phyloP scores from a whole-genome alignment of 495 filamentous ascomycete genomes.

The Daldinia vernicosa region DNA sequence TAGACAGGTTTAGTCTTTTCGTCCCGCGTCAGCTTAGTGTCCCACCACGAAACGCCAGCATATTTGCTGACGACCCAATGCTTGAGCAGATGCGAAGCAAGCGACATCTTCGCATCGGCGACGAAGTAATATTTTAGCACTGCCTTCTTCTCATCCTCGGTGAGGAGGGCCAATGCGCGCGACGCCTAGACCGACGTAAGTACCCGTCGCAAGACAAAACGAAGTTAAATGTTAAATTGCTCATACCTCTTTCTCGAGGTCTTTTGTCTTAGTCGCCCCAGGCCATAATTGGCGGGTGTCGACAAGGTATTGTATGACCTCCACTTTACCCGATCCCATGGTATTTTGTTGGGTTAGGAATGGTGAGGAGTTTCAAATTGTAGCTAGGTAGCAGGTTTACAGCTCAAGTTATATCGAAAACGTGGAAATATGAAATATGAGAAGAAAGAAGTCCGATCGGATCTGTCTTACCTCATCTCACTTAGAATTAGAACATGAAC shows the following conservation, averaged over 20 bases:
- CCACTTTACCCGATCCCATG: slow-evolving; percentile 39
- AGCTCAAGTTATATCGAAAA: neutral
- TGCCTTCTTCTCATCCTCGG: slow-evolving; percentile 56
- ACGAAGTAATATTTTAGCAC: slow-evolving; percentile 68
- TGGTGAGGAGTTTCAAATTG: slow-evolving; percentile 1
- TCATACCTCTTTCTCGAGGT: slow-evolving; percentile 53
- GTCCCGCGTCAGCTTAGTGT: slow-evolving; percentile 67
- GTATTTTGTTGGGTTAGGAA: slow-evolving; percentile 7
- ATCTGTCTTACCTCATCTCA: slow-evolving; percentile 22
- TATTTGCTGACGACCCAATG: slow-evolving; percentile 73
- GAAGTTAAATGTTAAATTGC: slow-evolving; percentile 29
- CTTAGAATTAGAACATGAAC: no score
- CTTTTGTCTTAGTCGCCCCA: slow-evolving; percentile 48
- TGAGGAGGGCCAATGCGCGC: slow-evolving; percentile 66
- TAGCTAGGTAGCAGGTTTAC: neutral
- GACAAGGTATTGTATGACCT: slow-evolving; percentile 57
- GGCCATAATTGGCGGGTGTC: slow-evolving; percentile 58
- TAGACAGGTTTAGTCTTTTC: slow-evolving; percentile 70
- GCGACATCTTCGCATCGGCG: slow-evolving; percentile 71
- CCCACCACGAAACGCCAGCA: slow-evolving; percentile 71
- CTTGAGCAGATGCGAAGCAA: slow-evolving; percentile 83
- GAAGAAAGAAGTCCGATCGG: slow-evolving; percentile 22
- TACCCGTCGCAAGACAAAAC: neutral
- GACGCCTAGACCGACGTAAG: slow-evolving; percentile 54
- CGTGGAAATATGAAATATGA: neutral